Evolutionary conservation across 768 basidiomycete species (phyloP), one percentile per base, ranked within the genome.

Genomic region (Termitomyces sp.): DNA sequence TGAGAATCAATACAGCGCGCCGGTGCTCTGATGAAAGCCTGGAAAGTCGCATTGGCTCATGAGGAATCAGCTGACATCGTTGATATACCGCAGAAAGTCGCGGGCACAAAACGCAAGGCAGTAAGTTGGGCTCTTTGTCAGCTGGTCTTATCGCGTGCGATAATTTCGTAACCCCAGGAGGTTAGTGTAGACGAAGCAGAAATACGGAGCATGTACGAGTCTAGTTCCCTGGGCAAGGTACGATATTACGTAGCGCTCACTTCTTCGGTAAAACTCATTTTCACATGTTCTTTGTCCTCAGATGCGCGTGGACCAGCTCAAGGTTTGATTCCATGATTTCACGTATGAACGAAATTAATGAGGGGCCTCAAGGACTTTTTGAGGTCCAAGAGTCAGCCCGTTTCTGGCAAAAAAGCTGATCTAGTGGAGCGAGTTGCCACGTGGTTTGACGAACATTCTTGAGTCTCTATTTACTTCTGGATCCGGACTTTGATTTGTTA

Each of bases 301-400:
- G 90, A 75, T 91, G 60, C 83, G 82, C 17, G 85, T 90, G 59
- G 87, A 88, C 69, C 86, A 90, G 64, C 75, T 93, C 47, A 91
- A 88, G 80, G 89, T 88, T 59, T 56, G 76, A 60, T 43, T 45
- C n/a, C 21, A 6, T 35, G 8, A 25, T 32, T 27, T 56, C 25
- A 6, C 17, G 11, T 25, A 32, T 32, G 49, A 35, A 10, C 39
- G 28, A 43, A 37, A 21, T 25, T 52, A 47, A 51, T 61, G 58
- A 57, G 41, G 19, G 47, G 46, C 46, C 40, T 42, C 63, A 30
- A 90, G 87, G 85, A 86, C n/a, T 89, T 91, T 67, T 73, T 89
- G 58, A 88, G 81, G 67, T 76, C 76, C 61, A 91, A 89, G 66
- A 79, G 84, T 51, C 69, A 79, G 58, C 56, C 81, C 9, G 73